phyloP scores from a whole-genome alignment of 2,329 filamentous ascomycete species.

The Monosporascus sp. region DNA sequence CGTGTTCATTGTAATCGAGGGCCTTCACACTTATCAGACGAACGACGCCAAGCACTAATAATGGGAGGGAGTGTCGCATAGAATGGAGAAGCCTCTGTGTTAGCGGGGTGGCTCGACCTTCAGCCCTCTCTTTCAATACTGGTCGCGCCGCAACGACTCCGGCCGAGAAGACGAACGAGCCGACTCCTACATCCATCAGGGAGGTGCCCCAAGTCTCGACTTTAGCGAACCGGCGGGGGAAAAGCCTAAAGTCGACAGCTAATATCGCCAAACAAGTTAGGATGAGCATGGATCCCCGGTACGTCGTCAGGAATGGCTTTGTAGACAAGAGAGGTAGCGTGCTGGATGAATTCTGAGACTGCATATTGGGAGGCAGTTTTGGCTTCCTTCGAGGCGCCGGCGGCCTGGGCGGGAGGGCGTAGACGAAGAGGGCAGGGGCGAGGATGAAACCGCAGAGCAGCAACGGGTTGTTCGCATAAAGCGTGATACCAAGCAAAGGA shows the following conservation, averaged over 20 bases:
- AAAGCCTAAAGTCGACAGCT: constrained; percentile 92
- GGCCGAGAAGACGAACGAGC: constrained; percentile 93
- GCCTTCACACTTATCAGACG: constrained; percentile 88
- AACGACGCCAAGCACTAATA: constrained; percentile 73
- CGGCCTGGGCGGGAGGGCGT: constrained; percentile 43
- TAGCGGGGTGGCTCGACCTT: constrained; percentile 45
- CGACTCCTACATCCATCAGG: constrained; percentile 97
- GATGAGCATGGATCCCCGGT: constrained; percentile 86
- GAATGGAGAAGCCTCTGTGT: constrained; percentile 58
- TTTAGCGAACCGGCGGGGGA: constrained; percentile 92
- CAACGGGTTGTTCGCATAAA: constrained; percentile 72
- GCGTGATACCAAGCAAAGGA: constrained; percentile 77
- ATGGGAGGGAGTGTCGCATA: constrained; percentile 73
- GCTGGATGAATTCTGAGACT: constrained; percentile 28
- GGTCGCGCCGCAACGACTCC: constrained; percentile 85
- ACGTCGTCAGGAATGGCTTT: constrained; percentile 89
- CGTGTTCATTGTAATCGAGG: constrained; percentile 93
- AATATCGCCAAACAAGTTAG: constrained; percentile 86
- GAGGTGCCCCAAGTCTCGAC: constrained; percentile 99
- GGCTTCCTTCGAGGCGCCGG: constrained; percentile 42
- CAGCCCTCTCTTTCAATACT: constrained; percentile 63
- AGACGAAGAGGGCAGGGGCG: constrained; percentile 62
- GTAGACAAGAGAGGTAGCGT: constrained; percentile 57
- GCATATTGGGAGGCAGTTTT: constrained; percentile 40
- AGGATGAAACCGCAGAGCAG: constrained; percentile 71